Conservation (phyloP, 23 red algal species). For the Porphyridium purpureum region DNA sequence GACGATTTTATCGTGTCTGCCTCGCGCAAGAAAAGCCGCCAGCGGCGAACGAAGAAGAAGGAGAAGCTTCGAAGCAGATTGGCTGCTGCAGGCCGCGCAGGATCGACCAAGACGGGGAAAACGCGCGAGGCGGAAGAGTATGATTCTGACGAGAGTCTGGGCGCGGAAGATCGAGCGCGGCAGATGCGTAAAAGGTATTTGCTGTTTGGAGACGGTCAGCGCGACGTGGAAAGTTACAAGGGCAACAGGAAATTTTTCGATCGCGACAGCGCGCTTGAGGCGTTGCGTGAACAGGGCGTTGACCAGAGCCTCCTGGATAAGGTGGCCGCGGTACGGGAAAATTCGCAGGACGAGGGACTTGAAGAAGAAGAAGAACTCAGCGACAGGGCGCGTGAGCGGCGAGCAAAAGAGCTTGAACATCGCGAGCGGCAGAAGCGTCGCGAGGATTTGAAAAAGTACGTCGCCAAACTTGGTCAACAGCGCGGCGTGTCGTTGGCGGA, state of each 20-base stretch:
- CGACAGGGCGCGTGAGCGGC: no score
- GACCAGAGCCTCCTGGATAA: no score
- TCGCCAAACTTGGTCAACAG: no score
- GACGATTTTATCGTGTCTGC: slow-evolving; percentile 75
- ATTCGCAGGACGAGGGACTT: no score
- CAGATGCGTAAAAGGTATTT: neutral
- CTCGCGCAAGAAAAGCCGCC: slow-evolving; percentile 10
- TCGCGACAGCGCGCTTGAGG: no score
- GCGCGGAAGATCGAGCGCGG: neutral
- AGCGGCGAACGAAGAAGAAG: slow-evolving; percentile 19
- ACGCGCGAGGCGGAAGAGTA: slow-evolving; percentile 1
- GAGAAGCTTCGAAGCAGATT: slow-evolving; percentile 9
- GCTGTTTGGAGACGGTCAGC: neutral
- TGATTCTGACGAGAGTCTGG: slow-evolving; percentile 1
- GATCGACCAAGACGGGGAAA: neutral
- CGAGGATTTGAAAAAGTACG: no score
- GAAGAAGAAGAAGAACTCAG: no score
- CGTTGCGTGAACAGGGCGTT: no score
- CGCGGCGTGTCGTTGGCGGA: no score
- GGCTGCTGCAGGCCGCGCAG: slow-evolving; percentile 1
- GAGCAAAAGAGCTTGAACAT: no score
- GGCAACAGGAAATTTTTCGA: slow-evolving; percentile 3
- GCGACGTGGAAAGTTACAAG: neutral
- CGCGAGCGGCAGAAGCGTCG: no score
- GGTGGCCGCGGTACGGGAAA: no score